Evolutionary conservation across 345 rosid genomes (phyloP).

Genomic region (Lepidium sativum): DNA sequence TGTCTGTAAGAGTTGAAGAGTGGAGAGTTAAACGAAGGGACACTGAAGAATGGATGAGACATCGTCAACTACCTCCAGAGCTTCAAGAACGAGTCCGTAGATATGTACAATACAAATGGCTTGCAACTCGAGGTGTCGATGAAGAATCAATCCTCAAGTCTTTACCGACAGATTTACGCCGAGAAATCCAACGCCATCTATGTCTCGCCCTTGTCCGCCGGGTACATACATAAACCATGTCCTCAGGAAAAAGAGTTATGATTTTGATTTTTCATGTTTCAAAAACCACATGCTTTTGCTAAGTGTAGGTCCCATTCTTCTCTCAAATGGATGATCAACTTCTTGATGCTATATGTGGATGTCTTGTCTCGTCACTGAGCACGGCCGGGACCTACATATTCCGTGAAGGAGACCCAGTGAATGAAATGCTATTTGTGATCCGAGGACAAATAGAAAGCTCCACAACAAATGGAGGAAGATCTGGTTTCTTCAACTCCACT

Average conservation of each 20-base stretch:
- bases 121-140: slow-evolving; percentile 85
- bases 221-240: slow-evolving; percentile 33
- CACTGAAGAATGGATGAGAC: slow-evolving; percentile 97
- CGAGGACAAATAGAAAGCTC: slow-evolving; percentile 91
- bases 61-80: slow-evolving; percentile 72
- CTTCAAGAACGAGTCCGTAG: slow-evolving; percentile 73
- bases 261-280: neutral
- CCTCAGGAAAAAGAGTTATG: neutral
- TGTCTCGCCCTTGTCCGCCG: slow-evolving; percentile 87
- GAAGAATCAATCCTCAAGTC: slow-evolving; percentile 75
- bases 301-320: slow-evolving; percentile 75
- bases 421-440: slow-evolving; percentile 85
- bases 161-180: slow-evolving; percentile 77
- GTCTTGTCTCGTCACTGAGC: slow-evolving; percentile 66
- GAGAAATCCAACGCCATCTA: slow-evolving; percentile 85
- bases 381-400: slow-evolving; percentile 63
- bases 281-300: neutral
- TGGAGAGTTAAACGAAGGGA: slow-evolving; percentile 87
- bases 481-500: slow-evolving; percentile 87
- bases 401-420: slow-evolving; percentile 81
- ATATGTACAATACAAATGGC: slow-evolving; percentile 85
- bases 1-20: slow-evolving; percentile 77
- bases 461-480: slow-evolving; percentile 83
- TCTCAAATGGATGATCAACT: slow-evolving; percentile 94
- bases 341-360: slow-evolving; percentile 89